Base-by-base conservation (phyloP, 2,329 filamentous ascomycete species). In the Fusarium equiseti region DNA sequence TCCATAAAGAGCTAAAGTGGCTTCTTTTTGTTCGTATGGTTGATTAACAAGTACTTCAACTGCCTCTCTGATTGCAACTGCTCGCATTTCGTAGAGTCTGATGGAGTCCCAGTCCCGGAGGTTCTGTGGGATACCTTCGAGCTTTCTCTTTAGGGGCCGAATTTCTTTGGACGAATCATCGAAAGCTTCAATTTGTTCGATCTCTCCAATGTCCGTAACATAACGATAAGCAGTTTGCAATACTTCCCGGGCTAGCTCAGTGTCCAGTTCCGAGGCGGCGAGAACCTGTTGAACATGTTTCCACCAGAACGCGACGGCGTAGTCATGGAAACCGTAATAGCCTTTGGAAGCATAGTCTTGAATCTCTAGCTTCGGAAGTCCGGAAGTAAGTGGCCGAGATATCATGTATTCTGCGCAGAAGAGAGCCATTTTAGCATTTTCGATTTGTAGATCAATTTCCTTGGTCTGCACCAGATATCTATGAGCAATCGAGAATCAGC, bases 151-250 rank as follows among this genome's bases (percentile, higher is more conserved):
- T 2, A 27, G 16, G 26, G 3, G n/a, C 11, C 13, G 24, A 12
- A 13, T 13, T 0, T 2, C 22, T 5, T 2, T 5, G 2, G 11
- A 27, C 4, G 16, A 9, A 13, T 27, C 24, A 13, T 27, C 16
- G 1, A 1, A 9, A 6, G 1, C 3, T n/a, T 6, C 11, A 6
- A 4, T 4, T 9, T 46, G 3, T 1, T 27, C 18, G 4, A 46
- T 5, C 0, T 13, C 44, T 27, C 24, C 24, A 15, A 7, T 15
- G 7, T 9, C 10, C 6, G 6, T 20, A 5, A 20, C 1, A 0
- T 0, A 20, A 0, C 4, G 3, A 20, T 10, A 1, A 13, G 44
- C 24, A n/a, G 24, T 3, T 13, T 27, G 7, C 2, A 27, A 6
- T 7, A 7, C 7, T 2, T 6, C 20, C 8, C 2, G 18, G 5